These are phyloP conservation scores for Cladosporium sp. DNA, from an alignment of 2,329 filamentous ascomycete species.

Conservation along the genomic window DNA sequence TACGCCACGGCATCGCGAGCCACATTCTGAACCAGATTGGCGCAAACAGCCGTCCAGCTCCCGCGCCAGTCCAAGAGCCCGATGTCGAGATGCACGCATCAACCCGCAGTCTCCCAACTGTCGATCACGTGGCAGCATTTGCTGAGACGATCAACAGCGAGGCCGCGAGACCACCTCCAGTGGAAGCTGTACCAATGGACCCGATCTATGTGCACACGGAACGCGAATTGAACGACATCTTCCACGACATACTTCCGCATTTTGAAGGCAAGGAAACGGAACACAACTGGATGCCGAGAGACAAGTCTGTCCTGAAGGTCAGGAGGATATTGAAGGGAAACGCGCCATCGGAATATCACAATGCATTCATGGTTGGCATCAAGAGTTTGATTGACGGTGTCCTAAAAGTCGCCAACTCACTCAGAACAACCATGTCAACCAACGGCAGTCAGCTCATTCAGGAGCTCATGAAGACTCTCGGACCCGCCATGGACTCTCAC, in stretches of 20 bases:
- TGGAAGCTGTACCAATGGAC: conserved; percentile 65
- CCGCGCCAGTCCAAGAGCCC: conserved; percentile 19
- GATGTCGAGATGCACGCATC: conserved; percentile 32
- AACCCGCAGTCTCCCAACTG: conserved; percentile 38
- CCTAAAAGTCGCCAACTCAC: conserved; percentile 74
- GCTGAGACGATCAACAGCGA: conserved; percentile 44
- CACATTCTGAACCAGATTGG: conserved; percentile 73
- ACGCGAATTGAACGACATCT: conserved; percentile 81
- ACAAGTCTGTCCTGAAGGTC: conserved; percentile 72
- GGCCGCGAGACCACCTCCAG: conserved; percentile 53
- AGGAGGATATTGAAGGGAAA: conserved; percentile 80
- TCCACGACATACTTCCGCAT: conserved; percentile 71
- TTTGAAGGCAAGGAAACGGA: conserved; percentile 90
- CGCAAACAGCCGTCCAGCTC: conserved; percentile 37
- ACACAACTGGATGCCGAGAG: conserved; percentile 83
- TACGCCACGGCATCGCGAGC: conserved; percentile 78
- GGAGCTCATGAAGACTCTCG: conserved; percentile 72
- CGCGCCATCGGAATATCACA: conserved; percentile 68
- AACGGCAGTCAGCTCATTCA: conserved; percentile 80
- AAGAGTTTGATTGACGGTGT: conserved; percentile 79
- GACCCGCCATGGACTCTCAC: conserved; percentile 77
- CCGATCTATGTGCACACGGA: conserved; percentile 78
- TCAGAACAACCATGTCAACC: conserved; percentile 85
- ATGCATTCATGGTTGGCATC: conserved; percentile 64
- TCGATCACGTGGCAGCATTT: conserved; percentile 40